Evolutionary conservation across 108 stramenopile species (phyloP).

Genomic region (Cyclotella choctawhatcheeana): DNA sequence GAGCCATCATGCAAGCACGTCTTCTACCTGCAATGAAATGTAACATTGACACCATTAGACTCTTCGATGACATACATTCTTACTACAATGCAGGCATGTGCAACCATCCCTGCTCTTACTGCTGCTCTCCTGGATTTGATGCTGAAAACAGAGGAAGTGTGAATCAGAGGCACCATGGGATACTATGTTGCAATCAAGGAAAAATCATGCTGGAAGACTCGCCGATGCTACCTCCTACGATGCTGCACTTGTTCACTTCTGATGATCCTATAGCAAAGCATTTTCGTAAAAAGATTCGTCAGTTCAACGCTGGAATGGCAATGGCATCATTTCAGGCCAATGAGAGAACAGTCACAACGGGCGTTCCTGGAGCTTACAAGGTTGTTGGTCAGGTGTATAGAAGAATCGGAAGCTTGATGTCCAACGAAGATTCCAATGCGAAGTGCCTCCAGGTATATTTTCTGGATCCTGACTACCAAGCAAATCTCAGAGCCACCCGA

Average conservation of each 20-base stretch:
- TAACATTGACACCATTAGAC: not conserved
- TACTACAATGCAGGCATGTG: not conserved
- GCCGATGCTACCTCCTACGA: not conserved
- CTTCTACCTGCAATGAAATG: not conserved
- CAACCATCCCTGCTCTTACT: not conserved
- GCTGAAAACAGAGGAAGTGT: not conserved
- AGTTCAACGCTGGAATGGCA: slow-evolving; percentile 7
- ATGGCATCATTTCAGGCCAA: slow-evolving; percentile 5
- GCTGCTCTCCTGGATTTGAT: not conserved
- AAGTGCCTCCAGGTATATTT: slow-evolving; percentile 18
- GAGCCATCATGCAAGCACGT: no score
- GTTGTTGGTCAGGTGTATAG: slow-evolving; percentile 17
- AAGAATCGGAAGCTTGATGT: slow-evolving; percentile 9
- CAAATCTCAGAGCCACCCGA: not conserved
- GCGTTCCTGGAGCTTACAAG: not conserved
- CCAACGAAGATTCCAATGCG: not conserved
- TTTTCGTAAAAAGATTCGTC: slow-evolving; percentile 2
- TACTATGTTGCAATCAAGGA: slow-evolving; percentile 9
- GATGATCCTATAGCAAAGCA: not conserved
- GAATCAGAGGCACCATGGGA: not conserved
- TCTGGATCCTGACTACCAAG: slow-evolving; percentile 1
- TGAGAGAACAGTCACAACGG: not conserved
- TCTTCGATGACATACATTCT: not conserved
- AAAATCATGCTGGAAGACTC: not conserved
- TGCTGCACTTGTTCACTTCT: not conserved